These are phyloP conservation scores for Periconia macrospinosa DNA, from an alignment of 2,329 filamentous ascomycete genomes.

Conservation along the genomic window DNA sequence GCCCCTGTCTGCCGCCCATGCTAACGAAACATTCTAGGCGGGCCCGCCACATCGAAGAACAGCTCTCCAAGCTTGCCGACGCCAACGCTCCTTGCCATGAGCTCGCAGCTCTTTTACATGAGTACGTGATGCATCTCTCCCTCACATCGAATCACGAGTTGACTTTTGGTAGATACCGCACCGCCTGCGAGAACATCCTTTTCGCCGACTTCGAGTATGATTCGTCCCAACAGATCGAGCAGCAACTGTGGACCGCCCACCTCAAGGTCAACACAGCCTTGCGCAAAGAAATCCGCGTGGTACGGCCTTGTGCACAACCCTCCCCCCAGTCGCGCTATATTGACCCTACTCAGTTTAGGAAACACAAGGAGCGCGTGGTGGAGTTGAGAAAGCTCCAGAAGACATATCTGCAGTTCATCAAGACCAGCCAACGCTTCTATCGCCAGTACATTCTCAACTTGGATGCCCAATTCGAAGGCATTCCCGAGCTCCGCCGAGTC, in stretches of 20 bases:
- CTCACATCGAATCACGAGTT: constrained; percentile 2
- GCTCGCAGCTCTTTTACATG: constrained; percentile 48
- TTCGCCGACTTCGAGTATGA: constrained; percentile 72
- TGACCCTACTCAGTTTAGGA: constrained; percentile 43
- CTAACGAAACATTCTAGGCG: constrained; percentile 35
- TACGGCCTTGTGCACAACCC: constrained; percentile 11
- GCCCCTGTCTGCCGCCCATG: constrained; percentile 2
- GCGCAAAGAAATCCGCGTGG: constrained; percentile 57
- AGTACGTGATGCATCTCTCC: constrained; percentile 24
- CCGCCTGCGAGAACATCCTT: constrained; percentile 71
- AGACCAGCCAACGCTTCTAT: constrained; percentile 86
- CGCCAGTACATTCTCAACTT: constrained; percentile 80
- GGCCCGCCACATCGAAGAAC: constrained; percentile 52
- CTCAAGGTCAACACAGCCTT: constrained; percentile 77
- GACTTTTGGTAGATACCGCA: constrained; percentile 62
- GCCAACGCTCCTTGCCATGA: constrained; percentile 54
- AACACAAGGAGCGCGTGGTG: constrained; percentile 57
- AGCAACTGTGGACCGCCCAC: constrained; percentile 77
- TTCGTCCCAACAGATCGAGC: constrained; percentile 65
- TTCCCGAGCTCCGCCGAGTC: constrained; percentile 61
- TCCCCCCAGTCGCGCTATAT: too few relatives aligned
- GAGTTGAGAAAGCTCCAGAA: constrained; percentile 78
- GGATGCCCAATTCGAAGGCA: constrained; percentile 60
- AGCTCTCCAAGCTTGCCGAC: constrained; percentile 54
- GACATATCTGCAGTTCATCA: constrained; percentile 81